Evolutionary conservation across 2,329 filamentous ascomycete genomes (phyloP).

Genomic region (Akanthomyces lecanii): DNA sequence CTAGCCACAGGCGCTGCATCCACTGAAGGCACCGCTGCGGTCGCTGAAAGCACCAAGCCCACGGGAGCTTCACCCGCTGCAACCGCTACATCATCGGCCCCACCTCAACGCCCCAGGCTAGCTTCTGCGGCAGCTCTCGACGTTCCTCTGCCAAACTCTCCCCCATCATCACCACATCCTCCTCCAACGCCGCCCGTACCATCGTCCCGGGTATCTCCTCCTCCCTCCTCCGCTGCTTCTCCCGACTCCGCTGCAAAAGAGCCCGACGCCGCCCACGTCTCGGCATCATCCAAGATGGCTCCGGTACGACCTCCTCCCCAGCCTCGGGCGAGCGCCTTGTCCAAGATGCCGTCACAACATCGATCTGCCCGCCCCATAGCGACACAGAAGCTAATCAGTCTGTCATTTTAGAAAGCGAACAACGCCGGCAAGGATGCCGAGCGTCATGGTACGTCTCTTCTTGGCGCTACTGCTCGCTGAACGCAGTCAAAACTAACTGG

Average conservation of each 20-base stretch:
- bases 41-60: background rate
- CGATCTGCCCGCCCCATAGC: slow-evolving; percentile 14
- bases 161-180: slow-evolving; percentile 34
- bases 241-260: slow-evolving; percentile 25
- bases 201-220: slow-evolving; percentile 21
- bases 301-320: slow-evolving; percentile 42
- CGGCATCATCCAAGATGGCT: slow-evolving; percentile 47
- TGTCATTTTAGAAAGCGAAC: slow-evolving; percentile 29
- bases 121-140: slow-evolving; percentile 27
- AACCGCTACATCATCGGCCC: slow-evolving; percentile 30
- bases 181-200: slow-evolving; percentile 28
- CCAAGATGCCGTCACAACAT: background rate
- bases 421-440: slow-evolving; percentile 35
- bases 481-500: background rate
- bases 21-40: background rate
- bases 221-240: slow-evolving; percentile 28
- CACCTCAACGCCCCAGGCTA: slow-evolving; percentile 18
- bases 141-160: slow-evolving; percentile 39
- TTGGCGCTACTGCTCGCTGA: background rate
- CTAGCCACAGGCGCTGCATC: background rate
- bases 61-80: slow-evolving; percentile 21
- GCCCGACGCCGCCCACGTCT: slow-evolving; percentile 25
- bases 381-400: slow-evolving; percentile 23
- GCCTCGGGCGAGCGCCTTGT: slow-evolving; percentile 20
- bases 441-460: slow-evolving; percentile 35